Evolutionary conservation across 768 basidiomycete genomes (phyloP), one percentile per base, ranked within the genome.

Genomic region (Crucibulum laeve): DNA sequence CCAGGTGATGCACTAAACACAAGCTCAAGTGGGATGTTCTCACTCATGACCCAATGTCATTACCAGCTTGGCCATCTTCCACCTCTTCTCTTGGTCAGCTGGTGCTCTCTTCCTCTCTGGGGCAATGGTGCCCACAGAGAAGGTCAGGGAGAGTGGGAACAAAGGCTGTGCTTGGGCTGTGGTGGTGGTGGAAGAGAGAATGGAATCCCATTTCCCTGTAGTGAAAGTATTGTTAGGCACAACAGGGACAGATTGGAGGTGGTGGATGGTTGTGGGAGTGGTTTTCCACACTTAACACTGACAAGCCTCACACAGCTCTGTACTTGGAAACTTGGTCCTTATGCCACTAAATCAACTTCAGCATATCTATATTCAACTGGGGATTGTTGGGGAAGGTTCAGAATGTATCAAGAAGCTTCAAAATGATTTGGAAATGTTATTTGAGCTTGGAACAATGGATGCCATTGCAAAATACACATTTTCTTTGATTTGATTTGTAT

Each of bases 41-140:
- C 79, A 24, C n/a, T n/a, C n/a, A n/a, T n/a, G n/a, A n/a, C 81
- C 81, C 5, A 83, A 64, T 18, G 76, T 77, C 33, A 78, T 70
- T 1, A 66, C 55, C 24, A 83, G 67, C 57, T 82, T 82, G 4
- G 76, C 78, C 70, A 82, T 69, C 49, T 74, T 76, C 49, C 64
- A 67, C 34, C 79, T 56, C 15, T 70, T 51, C 42, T 60, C 58
- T 23, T 51, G 48, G 22, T 60, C 58, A 17, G 57, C 53, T 15
- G 59, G 40, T 14, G 35, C 40, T 15, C 44, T 44, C 22, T 8
- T 28, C 3, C 23, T 21, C 15, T 21, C 17, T 7, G 21, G 23
- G 3, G 15, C 25, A 11, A 15, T 4, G 24, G n/a, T 26, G 37
- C 35, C 43, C 40, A 53, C 43, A 44, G 49, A 46, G 46, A 44